Conservation (phyloP, 2,329 filamentous ascomycete genomes). For the Penicillium sp. region DNA sequence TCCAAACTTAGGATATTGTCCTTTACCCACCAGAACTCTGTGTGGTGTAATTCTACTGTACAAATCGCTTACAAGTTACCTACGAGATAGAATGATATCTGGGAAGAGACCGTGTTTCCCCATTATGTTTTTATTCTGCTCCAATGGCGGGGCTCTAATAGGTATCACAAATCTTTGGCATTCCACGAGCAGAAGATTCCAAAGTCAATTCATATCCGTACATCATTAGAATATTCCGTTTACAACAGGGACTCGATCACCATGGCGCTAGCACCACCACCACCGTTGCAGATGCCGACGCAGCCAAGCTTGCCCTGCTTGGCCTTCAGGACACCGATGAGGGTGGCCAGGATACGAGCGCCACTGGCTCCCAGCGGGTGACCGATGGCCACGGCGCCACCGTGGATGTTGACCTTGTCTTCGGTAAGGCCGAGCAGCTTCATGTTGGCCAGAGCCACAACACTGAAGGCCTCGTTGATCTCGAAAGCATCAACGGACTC, state of each 20-base stretch:
- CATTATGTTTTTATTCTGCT: neutral
- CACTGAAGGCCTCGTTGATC: conserved; percentile 99
- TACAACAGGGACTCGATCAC: conserved; percentile 65
- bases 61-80: too few species aligned
- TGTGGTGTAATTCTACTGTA: too few species aligned
- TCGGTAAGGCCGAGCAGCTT: conserved; percentile 75
- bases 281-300: conserved; percentile 96
- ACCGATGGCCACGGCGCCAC: conserved; percentile 90
- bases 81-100: too few species aligned
- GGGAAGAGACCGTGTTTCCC: neutral
- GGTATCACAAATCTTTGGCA: conserved; percentile 2
- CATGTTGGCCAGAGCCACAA: conserved; percentile 92
- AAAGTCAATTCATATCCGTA: conserved; percentile 21
- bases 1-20: neutral
- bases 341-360: conserved; percentile 84
- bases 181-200: conserved; percentile 8
- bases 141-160: neutral
- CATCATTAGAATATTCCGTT: conserved; percentile 17
- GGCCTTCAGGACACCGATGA: conserved; percentile 80
- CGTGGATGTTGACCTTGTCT: conserved; percentile 90
- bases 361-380: conserved; percentile 92
- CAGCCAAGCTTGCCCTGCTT: conserved; percentile 91
- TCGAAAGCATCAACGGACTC: conserved; percentile 86
- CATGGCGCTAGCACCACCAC: conserved; percentile 87
- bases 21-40: too few species aligned